Evolutionary conservation across 106 monocot species (phyloP), one percentile per base, ranked within the genome.

Genomic region (Acanthochlamys bracteata): DNA sequence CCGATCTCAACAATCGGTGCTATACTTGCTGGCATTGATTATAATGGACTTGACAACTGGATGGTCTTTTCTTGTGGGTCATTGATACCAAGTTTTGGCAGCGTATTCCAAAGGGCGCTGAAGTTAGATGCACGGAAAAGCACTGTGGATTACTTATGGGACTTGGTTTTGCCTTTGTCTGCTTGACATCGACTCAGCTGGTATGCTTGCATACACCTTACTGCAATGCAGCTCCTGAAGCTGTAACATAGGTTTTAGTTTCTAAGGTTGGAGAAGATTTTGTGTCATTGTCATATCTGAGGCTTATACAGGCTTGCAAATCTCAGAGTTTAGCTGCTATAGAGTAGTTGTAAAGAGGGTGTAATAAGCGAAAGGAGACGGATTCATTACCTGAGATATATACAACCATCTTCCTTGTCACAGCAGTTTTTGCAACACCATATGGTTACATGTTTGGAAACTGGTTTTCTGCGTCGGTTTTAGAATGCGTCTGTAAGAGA

Each of bases 191-290:
- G 2, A 98, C 96, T 13, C 79, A 78, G 57, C 58, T 98, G 74
- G 91, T 98, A 25, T 98, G 96, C 75, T 66, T 98, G 53, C 91
- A 98, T 58, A 98, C 96, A 7, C 85, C 91, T 42, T 98, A 98
- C 66, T 98, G 96, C 60, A 98, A 98, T 73, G 91, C 96, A 2
- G 96, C 96, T 22, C 96, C 96, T 0, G 96, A 98, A 70, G 96
- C 96, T 49, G 96, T 98, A 14, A 98, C 73, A 80, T 98, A 53
- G 73, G 20, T 55, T 21, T 33, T 33, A 33, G 33, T 1, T 33
- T 33, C 33, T 33, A 6, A 6, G 33, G 33, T 33, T 33, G 33
- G 33, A n/a, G n/a, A n/a, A n/a, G n/a, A n/a, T n/a, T 33, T 33
- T 33, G 33, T 33, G 33, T 6, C 33, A n/a, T n/a, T 6, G 33